phyloP scores from a whole-genome alignment of 116 monocot species.

The Papilionanthe hybrid region DNA sequence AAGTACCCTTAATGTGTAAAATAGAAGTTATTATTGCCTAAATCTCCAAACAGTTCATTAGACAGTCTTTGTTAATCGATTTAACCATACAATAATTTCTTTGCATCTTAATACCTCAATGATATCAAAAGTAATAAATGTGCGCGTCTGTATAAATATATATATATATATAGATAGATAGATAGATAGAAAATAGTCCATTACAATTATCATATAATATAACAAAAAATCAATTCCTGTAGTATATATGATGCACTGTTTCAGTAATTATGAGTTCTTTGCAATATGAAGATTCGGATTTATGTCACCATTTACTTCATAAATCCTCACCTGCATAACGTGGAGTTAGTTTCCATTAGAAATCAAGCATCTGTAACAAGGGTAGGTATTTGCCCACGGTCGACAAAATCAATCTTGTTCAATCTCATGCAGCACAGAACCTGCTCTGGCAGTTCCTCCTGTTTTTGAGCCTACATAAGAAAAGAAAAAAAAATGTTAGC shows the following conservation, averaged over 20 bases:
- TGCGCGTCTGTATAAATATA: background rate
- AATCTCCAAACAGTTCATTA: no score
- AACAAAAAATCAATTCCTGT: background rate
- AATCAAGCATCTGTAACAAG: conserved; percentile 50
- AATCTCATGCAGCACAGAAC: conserved; percentile 77
- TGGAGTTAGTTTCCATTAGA: background rate
- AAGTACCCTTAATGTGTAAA: no score
- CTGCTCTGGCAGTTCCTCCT: conserved; percentile 88
- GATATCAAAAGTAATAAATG: no score
- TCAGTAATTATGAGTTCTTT: background rate
- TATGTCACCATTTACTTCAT: background rate
- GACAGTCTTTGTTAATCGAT: no score
- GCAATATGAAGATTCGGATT: background rate
- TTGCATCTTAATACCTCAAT: no score
- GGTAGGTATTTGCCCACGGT: conserved; percentile 68
- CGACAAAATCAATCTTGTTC: conserved; percentile 78
- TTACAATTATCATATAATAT: background rate
- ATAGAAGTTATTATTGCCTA: no score
- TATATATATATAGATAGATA: background rate
- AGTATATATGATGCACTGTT: background rate
- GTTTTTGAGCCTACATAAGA: conserved; percentile 71
- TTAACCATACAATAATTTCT: no score
- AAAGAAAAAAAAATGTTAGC: background rate
- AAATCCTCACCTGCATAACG: background rate
- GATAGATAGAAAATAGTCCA: background rate